Conservation (phyloP, 2,329 filamentous ascomycete species). For the Fusarium vanettenii region DNA sequence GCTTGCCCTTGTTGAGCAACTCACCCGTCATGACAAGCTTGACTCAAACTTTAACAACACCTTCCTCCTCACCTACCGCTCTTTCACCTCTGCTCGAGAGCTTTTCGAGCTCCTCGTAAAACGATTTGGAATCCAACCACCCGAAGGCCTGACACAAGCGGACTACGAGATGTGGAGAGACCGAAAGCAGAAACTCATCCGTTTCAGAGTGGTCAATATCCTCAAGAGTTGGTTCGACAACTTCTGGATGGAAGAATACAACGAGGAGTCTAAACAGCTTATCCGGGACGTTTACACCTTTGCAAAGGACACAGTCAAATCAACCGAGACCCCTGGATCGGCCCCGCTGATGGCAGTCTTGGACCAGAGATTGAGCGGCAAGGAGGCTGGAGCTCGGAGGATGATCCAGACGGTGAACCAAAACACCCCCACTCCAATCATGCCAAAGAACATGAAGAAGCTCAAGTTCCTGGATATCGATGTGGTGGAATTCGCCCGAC, state of each 20-base stretch:
- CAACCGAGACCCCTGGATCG: conserved; percentile 91
- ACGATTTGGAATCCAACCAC: conserved; percentile 92
- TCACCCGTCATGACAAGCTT: conserved; percentile 94
- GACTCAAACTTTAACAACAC: conserved; percentile 98
- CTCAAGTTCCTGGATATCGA: conserved; percentile 98
- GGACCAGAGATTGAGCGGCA: conserved; percentile 88
- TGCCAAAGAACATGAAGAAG: conserved; percentile 99
- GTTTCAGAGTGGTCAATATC: conserved; percentile 97
- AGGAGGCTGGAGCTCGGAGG: conserved; percentile 86
- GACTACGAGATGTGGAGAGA: conserved; percentile 92
- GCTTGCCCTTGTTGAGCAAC: conserved; percentile 89
- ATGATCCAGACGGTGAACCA: conserved; percentile 88
- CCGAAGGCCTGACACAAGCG: conserved; percentile 77
- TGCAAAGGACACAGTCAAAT: conserved; percentile 90
- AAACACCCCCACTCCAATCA: conserved; percentile 86
- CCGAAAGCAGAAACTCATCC: conserved; percentile 94
- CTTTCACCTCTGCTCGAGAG: conserved; percentile 90
- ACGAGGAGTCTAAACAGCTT: conserved; percentile 83
- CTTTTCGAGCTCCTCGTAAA: conserved; percentile 93
- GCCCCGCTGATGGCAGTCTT: conserved; percentile 86
- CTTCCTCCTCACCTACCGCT: conserved; percentile 95
- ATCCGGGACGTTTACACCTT: conserved; percentile 92
- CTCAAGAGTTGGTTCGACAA: conserved; percentile 98
- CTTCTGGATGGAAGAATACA: conserved; percentile 98
- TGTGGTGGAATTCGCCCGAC: conserved; percentile 93